Conservation (phyloP, 768 basidiomycete genomes). For the Cyclocybe cylindracea region DNA sequence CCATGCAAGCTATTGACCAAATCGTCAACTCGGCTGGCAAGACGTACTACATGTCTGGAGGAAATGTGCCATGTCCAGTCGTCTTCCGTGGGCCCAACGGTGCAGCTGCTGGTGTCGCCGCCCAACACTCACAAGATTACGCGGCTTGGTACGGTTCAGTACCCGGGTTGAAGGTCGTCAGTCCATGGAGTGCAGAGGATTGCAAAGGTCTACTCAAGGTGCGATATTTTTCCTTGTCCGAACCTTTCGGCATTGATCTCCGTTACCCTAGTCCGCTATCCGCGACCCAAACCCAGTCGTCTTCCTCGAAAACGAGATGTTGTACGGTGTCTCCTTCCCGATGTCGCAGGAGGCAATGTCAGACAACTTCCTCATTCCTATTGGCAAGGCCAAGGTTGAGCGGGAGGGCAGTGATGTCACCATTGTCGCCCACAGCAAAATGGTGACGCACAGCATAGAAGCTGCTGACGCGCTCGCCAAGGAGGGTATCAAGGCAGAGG, state of each 20-base stretch:
- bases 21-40: conserved; percentile 99
- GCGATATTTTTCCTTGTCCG: conserved; percentile 3
- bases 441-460: conserved; percentile 94
- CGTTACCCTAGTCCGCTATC: conserved; percentile 73
- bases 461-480: conserved; percentile 92
- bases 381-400: conserved; percentile 98
- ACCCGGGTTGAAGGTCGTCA: conserved; percentile 96
- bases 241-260: conserved; percentile 1
- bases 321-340: conserved; percentile 97
- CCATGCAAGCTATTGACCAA: conserved; percentile 99
- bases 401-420: conserved; percentile 91
- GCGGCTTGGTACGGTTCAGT: conserved; percentile 93
- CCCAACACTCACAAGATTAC: conserved; percentile 98
- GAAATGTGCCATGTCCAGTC: conserved; percentile 96
- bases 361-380: conserved; percentile 91
- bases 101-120: conserved; percentile 94
- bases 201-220: conserved; percentile 98
- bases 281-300: conserved; percentile 98
- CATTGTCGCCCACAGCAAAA: conserved; percentile 96
- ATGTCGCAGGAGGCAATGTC: conserved; percentile 95
- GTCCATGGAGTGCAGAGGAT: conserved; percentile 98
- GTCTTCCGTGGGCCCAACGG: conserved; percentile 99
- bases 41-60: conserved; percentile 99
- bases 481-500: conserved; percentile 97
- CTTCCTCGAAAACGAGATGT: conserved; percentile 99